Base-by-base conservation (phyloP, 2,329 filamentous ascomycete genomes). In the Didymellaceae sp. region DNA sequence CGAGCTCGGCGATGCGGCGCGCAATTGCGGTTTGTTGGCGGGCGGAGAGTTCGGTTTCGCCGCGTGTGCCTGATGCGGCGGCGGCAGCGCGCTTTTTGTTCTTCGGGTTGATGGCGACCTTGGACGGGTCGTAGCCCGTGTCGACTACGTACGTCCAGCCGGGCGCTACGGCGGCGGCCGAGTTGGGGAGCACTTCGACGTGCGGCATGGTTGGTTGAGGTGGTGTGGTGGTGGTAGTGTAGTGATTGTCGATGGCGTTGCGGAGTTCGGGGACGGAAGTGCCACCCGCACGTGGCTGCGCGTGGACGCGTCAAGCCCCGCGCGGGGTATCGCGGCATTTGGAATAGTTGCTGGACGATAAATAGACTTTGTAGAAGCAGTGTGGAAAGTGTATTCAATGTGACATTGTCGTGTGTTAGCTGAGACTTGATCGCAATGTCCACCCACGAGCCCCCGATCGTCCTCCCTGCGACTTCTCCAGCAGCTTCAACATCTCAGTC, bases 111-210 rank as follows among this genome's bases (percentile, higher is more conserved):
- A 80, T 79, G 43, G 78, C 70, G 41, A 77, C 71, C 59, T 82
- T 80, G 8, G 84, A 80, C 10, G 82, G 80, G 46, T 84, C 80
- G 47, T 82, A 80, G 72, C 82, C 69, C 13, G 83, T 86, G 68
- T 96, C 90, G 22, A 91, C 86, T 1, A 97, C 90, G 71, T 96
- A 96, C 10, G 91, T 91, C 88, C 91, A 97, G 66, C 93, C 93
- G 1, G 93, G 91, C 1, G 90, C 89, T 34, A 82, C 79, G 34
- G 84, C 83, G 13, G 85, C 86, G 54, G 85, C 85, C 66, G 84
- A 86, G 50, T 77, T 77, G 26, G 90, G 89, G 49, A 97, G 79
- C 62, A 96, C 88, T 74, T 95, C 86, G 64, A 97, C 90, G 64
- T 89, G 88, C 61, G 83, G 83, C 81, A 86, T 86, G 33, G 55